phyloP scores from a whole-genome alignment of 2,329 filamentous ascomycete species.

The Colletotrichum spaethianum region DNA sequence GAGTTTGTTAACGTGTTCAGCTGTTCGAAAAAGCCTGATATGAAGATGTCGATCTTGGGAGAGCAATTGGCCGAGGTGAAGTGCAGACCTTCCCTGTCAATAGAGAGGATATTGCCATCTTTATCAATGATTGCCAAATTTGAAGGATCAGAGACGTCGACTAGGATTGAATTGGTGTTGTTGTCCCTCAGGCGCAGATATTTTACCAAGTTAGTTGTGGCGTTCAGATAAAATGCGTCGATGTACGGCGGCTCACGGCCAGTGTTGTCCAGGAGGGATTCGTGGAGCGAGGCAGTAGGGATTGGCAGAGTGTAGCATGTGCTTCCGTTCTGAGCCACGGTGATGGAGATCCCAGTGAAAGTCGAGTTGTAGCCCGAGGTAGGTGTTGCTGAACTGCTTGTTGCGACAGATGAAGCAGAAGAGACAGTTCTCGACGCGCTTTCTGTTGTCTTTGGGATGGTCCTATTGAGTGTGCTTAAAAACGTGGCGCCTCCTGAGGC shows the following conservation, averaged over 20 bases:
- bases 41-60: slow-evolving; percentile 51
- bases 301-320: slow-evolving; percentile 32
- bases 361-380: slow-evolving; percentile 7
- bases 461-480: neutral
- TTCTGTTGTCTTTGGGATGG: neutral
- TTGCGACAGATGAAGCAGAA: neutral
- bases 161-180: slow-evolving; percentile 45
- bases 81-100: slow-evolving; percentile 52
- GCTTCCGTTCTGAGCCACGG: slow-evolving; percentile 15
- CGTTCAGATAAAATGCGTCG: slow-evolving; percentile 53
- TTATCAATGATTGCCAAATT: slow-evolving; percentile 51
- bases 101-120: slow-evolving; percentile 49
- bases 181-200: slow-evolving; percentile 52
- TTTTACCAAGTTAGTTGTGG: slow-evolving; percentile 49
- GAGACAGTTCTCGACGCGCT: neutral
- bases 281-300: slow-evolving; percentile 40
- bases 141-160: slow-evolving; percentile 53
- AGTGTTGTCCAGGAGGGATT: slow-evolving; percentile 49
- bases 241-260: slow-evolving; percentile 52
- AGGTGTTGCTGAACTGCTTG: neutral
- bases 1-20: slow-evolving; percentile 50
- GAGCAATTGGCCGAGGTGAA: slow-evolving; percentile 53
- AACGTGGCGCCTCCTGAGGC: neutral
- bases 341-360: slow-evolving; percentile 33
- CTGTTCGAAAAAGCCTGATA: slow-evolving; percentile 53